phyloP scores from a whole-genome alignment of 495 filamentous ascomycete genomes.

The Pseudomonodictys pantanalensis region DNA sequence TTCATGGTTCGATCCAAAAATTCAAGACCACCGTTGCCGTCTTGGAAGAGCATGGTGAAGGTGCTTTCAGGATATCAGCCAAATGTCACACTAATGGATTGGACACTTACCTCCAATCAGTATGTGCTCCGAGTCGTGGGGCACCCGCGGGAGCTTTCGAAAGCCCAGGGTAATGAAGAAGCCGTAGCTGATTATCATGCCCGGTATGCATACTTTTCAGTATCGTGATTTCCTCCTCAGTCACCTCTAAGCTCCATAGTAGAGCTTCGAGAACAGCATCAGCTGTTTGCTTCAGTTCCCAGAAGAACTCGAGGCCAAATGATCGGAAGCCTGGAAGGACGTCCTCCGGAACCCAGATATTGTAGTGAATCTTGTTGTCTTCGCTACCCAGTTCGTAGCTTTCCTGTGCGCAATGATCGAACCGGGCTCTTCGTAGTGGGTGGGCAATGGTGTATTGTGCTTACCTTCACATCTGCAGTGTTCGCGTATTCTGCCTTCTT shows the following conservation, averaged over 20 bases:
- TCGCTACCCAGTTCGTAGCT: conserved; percentile 67
- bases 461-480: conserved; percentile 36
- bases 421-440: too few species aligned
- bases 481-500: conserved; percentile 39
- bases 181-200: conserved; percentile 50
- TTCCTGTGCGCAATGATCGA: too few species aligned
- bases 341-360: conserved; percentile 62
- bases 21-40: conserved; percentile 14
- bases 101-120: conserved; percentile 21
- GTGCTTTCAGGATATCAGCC: conserved; percentile 2
- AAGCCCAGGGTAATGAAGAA: conserved; percentile 65
- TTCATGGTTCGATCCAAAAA: conserved; percentile 9
- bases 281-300: conserved; percentile 32
- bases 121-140: conserved; percentile 6
- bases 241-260: conserved; percentile 19
- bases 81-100: neutral
- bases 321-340: conserved; percentile 57
- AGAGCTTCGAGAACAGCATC: conserved; percentile 26
- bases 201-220: conserved; percentile 16
- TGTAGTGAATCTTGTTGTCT: conserved; percentile 54
- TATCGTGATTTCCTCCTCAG: neutral
- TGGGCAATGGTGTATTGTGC: too few species aligned
- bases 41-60: conserved; percentile 30
- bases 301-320: conserved; percentile 57
- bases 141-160: conserved; percentile 35